phyloP scores from a whole-genome alignment of 2,329 filamentous ascomycete genomes.

The Gnomoniopsis smithogilvyi region DNA sequence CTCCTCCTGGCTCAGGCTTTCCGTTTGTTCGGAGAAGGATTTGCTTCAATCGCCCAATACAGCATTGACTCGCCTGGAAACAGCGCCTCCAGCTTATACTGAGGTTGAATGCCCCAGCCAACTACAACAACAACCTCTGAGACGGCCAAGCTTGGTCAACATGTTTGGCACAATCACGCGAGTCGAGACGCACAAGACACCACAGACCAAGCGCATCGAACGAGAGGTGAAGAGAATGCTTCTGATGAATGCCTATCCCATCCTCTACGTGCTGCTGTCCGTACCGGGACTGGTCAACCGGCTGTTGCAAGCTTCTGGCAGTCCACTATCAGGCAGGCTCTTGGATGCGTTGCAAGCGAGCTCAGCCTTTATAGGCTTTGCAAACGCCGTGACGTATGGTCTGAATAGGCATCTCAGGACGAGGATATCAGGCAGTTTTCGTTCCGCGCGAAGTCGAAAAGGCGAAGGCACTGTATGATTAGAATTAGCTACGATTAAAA shows the following conservation, averaged over 20 bases:
- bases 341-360: conserved; percentile 28
- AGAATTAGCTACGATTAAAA: neutral
- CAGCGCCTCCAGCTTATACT: neutral
- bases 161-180: neutral
- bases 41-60: neutral
- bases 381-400: conserved; percentile 35
- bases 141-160: neutral
- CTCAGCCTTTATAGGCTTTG: conserved; percentile 34
- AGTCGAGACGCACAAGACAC: conserved; percentile 5
- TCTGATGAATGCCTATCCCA: conserved; percentile 34
- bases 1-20: conserved; percentile 1
- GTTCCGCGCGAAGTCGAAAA: neutral
- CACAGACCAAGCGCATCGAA: conserved; percentile 18
- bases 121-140: conserved; percentile 15
- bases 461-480: neutral
- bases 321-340: conserved; percentile 3
- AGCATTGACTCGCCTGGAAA: neutral
- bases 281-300: conserved; percentile 35
- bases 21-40: neutral
- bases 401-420: conserved; percentile 19
- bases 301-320: conserved; percentile 26
- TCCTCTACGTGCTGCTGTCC: conserved; percentile 34
- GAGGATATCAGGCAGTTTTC: neutral
- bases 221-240: conserved; percentile 30
- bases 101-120: neutral